Conservation (phyloP, 805 yeast species). For the Lachancea thermotolerans region DNA sequence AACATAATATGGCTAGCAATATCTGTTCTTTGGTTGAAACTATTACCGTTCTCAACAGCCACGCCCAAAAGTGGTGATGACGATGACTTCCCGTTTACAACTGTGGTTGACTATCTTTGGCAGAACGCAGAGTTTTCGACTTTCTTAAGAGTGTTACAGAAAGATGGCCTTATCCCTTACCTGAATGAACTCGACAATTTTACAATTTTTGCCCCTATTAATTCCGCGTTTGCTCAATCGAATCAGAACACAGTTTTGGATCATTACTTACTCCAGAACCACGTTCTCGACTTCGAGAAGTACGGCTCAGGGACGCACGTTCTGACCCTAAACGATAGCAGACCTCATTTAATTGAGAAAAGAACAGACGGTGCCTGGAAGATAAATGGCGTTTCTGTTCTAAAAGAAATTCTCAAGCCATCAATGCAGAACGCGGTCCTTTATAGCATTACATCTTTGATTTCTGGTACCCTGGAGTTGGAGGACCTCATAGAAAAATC, state of each 20-base stretch:
- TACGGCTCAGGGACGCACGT: slow-evolving; percentile 13
- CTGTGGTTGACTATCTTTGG: slow-evolving; percentile 66
- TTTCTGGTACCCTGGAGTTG: slow-evolving; percentile 31
- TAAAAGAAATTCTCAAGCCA: slow-evolving; percentile 53
- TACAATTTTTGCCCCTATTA: slow-evolving; percentile 75
- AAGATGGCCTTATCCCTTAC: slow-evolving; percentile 53
- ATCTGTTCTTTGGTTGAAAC: neutral
- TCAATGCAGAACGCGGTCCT: slow-evolving; percentile 57
- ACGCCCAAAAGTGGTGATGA: slow-evolving; percentile 8
- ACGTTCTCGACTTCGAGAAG: slow-evolving; percentile 29
- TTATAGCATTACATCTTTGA: slow-evolving; percentile 50
- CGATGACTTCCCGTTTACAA: slow-evolving; percentile 26
- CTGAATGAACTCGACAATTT: slow-evolving; percentile 54
- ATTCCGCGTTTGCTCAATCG: slow-evolving; percentile 53
- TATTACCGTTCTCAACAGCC: neutral
- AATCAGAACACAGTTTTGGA: slow-evolving; percentile 7
- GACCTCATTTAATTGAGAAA: slow-evolving; percentile 14
- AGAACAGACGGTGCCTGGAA: slow-evolving; percentile 26
- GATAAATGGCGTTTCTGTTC: slow-evolving; percentile 32
- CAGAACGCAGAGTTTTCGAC: slow-evolving; percentile 59
- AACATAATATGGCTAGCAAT: neutral
- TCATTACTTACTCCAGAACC: slow-evolving; percentile 29
- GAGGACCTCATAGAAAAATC: neutral
- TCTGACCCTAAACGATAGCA: slow-evolving; percentile 13
- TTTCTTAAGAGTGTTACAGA: slow-evolving; percentile 55